phyloP scores from a whole-genome alignment of 441 rosid species.

The Erodium trifolium region DNA sequence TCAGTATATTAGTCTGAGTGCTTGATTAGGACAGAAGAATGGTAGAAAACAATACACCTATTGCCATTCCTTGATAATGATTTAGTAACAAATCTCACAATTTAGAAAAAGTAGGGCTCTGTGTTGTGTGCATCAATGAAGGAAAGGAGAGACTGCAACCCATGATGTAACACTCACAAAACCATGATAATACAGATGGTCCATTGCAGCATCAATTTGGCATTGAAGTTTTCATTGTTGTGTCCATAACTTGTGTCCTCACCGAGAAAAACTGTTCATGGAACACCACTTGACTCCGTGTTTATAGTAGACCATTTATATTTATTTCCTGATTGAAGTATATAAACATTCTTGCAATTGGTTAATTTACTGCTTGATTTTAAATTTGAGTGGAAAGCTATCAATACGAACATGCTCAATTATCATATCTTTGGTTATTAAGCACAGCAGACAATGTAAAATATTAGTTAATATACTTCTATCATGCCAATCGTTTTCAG shows the following conservation, averaged over 20 bases:
- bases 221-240: too few species aligned
- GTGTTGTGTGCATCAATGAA: too few species aligned
- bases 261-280: too few species aligned
- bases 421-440: background rate
- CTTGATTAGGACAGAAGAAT: background rate
- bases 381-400: background rate
- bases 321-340: background rate
- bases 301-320: too few species aligned
- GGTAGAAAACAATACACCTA: background rate
- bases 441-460: background rate
- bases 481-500: background rate
- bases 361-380: background rate
- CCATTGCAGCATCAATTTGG: too few species aligned
- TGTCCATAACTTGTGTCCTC: too few species aligned
- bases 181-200: too few species aligned
- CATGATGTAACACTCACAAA: too few species aligned
- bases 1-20: background rate
- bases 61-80: slow-evolving; percentile 3
- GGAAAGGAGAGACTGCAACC: too few species aligned
- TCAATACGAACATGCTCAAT: background rate
- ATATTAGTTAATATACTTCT: background rate
- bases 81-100: background rate
- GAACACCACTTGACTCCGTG: too few species aligned
- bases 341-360: background rate
- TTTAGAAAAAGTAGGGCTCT: too few species aligned